These are phyloP conservation scores for Rusavskia elegans DNA, from an alignment of 495 filamentous ascomycete genomes.

Conservation along the genomic window DNA sequence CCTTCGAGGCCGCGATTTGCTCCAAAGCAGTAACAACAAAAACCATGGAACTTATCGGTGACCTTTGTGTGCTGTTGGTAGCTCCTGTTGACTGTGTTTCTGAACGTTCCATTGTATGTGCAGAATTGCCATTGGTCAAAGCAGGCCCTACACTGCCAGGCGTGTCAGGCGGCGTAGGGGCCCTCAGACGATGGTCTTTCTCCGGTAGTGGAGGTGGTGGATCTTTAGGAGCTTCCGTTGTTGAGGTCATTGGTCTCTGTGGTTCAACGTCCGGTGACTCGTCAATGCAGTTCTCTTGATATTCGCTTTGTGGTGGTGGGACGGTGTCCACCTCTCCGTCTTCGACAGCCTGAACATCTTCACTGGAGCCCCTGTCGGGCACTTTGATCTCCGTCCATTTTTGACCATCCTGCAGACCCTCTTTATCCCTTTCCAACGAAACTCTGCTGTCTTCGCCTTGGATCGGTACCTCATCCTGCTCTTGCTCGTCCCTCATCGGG, in stretches of 20 bases:
- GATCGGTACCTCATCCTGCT: not conserved
- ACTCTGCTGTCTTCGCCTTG: not conserved
- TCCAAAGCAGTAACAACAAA: constrained; percentile 89
- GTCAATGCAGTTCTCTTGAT: not conserved
- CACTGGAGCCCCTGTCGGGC: constrained; percentile 2
- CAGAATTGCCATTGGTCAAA: constrained; percentile 4
- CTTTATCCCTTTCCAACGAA: constrained; percentile 11
- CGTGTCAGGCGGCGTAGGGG: not conserved
- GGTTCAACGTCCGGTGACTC: not conserved
- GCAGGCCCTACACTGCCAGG: constrained; percentile 2
- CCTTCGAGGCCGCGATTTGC: constrained; percentile 73
- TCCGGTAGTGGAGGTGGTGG: constrained; percentile 8
- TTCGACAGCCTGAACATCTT: not conserved
- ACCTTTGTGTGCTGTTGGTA: constrained; percentile 34
- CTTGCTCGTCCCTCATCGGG: not conserved
- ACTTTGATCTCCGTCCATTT: constrained; percentile 14
- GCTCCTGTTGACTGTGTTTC: constrained; percentile 43
- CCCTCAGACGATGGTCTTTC: constrained; percentile 5
- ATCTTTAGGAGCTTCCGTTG: not conserved
- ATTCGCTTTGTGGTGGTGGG: not conserved
- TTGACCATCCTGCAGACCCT: constrained; percentile 9
- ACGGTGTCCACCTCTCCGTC: not conserved
- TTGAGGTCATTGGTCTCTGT: not conserved
- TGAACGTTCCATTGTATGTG: constrained; percentile 28
- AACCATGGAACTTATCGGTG: constrained; percentile 74